phyloP scores from a whole-genome alignment of 2,329 filamentous ascomycete genomes.

The Lasiodiplodia sp. region DNA sequence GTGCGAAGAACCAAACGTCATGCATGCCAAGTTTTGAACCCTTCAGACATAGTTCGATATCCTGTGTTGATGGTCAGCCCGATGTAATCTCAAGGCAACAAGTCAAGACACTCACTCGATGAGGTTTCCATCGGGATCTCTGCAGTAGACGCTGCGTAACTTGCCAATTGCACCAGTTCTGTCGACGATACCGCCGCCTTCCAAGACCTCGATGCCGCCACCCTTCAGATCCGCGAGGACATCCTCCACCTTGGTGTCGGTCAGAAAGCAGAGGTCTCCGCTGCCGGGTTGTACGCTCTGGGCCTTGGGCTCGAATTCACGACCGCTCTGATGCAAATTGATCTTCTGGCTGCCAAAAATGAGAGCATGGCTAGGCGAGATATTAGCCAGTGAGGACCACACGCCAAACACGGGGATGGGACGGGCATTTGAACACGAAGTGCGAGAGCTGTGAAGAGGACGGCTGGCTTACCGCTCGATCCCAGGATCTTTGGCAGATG shows the following conservation, averaged over 20 bases:
- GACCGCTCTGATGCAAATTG: constrained; percentile 33
- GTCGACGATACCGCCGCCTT: constrained; percentile 11
- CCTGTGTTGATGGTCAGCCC: neutral
- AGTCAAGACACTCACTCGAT: constrained; percentile 30
- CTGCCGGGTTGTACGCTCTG: constrained; percentile 29
- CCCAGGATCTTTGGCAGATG: constrained; percentile 15
- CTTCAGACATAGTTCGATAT: constrained; percentile 7
- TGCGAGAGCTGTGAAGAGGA: neutral
- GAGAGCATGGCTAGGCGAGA: constrained; percentile 27
- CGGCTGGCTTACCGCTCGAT: constrained; percentile 23
- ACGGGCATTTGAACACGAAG: neutral
- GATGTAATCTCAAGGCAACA: neutral
- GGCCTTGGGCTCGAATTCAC: constrained; percentile 34
- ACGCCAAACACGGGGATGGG: neutral
- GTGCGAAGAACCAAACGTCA: neutral
- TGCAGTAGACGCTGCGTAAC: constrained; percentile 32
- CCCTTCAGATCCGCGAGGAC: constrained; percentile 28
- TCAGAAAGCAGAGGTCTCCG: constrained; percentile 33
- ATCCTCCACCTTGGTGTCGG: constrained; percentile 27
- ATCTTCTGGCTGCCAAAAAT: constrained; percentile 33
- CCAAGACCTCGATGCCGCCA: constrained; percentile 28
- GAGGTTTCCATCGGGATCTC: constrained; percentile 34
- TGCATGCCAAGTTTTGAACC: neutral
- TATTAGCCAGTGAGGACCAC: neutral
- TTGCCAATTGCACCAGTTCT: constrained; percentile 30